Conservation (phyloP, 805 yeast genomes). For the Yarrowia yakushimensis region DNA sequence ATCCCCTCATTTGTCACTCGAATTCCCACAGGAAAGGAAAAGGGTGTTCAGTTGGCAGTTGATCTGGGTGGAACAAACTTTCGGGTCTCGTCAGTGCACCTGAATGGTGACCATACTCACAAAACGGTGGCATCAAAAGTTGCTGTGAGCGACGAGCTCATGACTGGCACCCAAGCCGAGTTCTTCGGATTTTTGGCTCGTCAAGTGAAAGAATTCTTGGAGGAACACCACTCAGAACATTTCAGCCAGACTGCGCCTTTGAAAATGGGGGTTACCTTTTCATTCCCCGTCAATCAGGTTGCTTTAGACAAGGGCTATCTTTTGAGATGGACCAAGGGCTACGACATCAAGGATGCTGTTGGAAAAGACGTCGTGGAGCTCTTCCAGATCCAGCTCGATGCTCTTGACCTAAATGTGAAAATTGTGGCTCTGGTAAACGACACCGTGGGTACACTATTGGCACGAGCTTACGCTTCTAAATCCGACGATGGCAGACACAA, state of each 20-base stretch:
- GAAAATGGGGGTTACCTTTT: constrained; percentile 88
- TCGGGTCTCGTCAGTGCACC: constrained; percentile 82
- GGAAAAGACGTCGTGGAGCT: constrained; percentile 75
- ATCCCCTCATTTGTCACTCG: constrained; percentile 86
- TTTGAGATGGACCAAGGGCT: constrained; percentile 96
- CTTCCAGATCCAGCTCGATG: constrained; percentile 67
- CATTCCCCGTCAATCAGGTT: constrained; percentile 88
- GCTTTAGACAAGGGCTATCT: constrained; percentile 74
- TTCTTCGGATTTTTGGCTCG: constrained; percentile 73
- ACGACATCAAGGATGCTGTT: constrained; percentile 77
- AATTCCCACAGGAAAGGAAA: constrained; percentile 81
- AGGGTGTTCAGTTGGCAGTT: constrained; percentile 80
- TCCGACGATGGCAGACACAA: constrained; percentile 57
- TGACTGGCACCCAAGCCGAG: constrained; percentile 61
- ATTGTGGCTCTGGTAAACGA: constrained; percentile 93
- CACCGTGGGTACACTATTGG: constrained; percentile 88
- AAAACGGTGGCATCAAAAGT: constrained; percentile 69
- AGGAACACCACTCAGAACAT: constrained; percentile 57
- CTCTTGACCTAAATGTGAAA: constrained; percentile 49
- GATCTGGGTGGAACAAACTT: constrained; percentile 97
- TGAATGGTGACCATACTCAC: constrained; percentile 64
- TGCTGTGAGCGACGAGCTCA: constrained; percentile 72
- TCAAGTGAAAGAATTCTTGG: constrained; percentile 62
- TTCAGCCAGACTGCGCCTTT: constrained; percentile 41
- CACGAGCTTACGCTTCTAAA: constrained; percentile 68